Percentiles rank a stretch among this genome's conserved stretches.
phyloP scores from a whole-genome alignment of 495 filamentous ascomycete species.

The Daldinia grandis region DNA sequence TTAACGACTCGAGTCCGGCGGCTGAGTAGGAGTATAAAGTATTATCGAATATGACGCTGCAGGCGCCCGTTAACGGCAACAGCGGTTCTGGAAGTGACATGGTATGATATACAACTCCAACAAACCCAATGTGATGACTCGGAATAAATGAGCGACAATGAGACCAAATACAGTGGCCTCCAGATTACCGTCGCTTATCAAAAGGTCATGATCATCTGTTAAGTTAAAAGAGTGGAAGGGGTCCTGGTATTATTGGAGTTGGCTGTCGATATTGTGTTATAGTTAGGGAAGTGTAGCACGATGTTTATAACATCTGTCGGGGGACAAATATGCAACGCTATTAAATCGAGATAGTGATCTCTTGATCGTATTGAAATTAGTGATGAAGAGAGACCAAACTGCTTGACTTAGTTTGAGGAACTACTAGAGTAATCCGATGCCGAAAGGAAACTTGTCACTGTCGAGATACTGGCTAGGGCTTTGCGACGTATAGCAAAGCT shows the following conservation, averaged over 20 bases:
- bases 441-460: background rate
- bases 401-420: conserved; percentile 2
- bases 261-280: conserved; percentile 15
- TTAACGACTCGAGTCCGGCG: conserved; percentile 77
- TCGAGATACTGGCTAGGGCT: conserved; percentile 1
- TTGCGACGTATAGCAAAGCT: conserved; percentile 18
- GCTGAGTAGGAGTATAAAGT: conserved; percentile 87
- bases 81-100: conserved; percentile 75
- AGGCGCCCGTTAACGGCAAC: conserved; percentile 73
- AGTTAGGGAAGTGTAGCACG: conserved; percentile 31
- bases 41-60: conserved; percentile 82
- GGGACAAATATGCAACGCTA: conserved; percentile 21
- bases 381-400: conserved; percentile 1
- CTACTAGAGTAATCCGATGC: conserved; percentile 15
- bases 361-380: conserved; percentile 3
- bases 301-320: conserved; percentile 13
- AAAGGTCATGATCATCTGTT: conserved; percentile 33
- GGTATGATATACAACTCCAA: conserved; percentile 24
- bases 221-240: conserved; percentile 11
- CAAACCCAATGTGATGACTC: conserved; percentile 19
- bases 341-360: conserved; percentile 20
- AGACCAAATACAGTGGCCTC: conserved; percentile 24
- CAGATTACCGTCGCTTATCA: conserved; percentile 27
- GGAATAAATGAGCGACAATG: conserved; percentile 23
- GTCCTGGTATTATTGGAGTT: conserved; percentile 11